Percentiles rank a stretch among this genome's conserved stretches.
Conservation (phyloP, 495 filamentous ascomycete genomes). For the Wilcoxina mikolae region DNA sequence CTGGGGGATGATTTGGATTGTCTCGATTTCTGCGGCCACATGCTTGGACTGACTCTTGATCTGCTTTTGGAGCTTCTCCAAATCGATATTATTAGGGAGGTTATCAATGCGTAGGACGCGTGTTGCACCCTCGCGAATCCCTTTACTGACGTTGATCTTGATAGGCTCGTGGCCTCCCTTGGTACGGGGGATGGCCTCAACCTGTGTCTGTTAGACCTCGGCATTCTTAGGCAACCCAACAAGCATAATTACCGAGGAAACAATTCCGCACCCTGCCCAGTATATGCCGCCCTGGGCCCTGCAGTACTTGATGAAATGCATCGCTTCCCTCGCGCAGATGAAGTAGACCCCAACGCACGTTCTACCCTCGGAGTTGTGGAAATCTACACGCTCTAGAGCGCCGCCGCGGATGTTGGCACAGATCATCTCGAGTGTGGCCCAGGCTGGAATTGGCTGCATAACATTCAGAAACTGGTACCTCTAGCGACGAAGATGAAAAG, state of each 20-base stretch:
- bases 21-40: background rate
- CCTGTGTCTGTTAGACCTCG: background rate
- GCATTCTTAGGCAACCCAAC: background rate
- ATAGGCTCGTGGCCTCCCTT: constrained; percentile 12
- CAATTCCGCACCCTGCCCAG: constrained; percentile 2
- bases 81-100: background rate
- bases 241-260: background rate
- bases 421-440: background rate
- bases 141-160: constrained; percentile 1
- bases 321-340: background rate
- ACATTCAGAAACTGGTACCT: too few species aligned
- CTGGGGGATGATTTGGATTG: background rate
- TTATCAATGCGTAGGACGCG: background rate
- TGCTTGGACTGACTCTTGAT: background rate
- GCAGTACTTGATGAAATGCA: background rate
- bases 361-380: constrained; percentile 3
- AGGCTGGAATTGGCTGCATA: background rate
- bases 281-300: constrained; percentile 2
- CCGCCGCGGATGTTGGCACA: constrained; percentile 6
- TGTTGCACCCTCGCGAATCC: constrained; percentile 5
- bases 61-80: background rate
- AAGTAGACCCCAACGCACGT: constrained; percentile 10
- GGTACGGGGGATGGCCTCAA: constrained; percentile 5
- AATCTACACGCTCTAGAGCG: constrained; percentile 12
- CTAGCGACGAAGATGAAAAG: too few species aligned